These are phyloP conservation scores for Botrytis medusae DNA, from an alignment of 2,329 filamentous ascomycete species.

Conservation along the genomic window DNA sequence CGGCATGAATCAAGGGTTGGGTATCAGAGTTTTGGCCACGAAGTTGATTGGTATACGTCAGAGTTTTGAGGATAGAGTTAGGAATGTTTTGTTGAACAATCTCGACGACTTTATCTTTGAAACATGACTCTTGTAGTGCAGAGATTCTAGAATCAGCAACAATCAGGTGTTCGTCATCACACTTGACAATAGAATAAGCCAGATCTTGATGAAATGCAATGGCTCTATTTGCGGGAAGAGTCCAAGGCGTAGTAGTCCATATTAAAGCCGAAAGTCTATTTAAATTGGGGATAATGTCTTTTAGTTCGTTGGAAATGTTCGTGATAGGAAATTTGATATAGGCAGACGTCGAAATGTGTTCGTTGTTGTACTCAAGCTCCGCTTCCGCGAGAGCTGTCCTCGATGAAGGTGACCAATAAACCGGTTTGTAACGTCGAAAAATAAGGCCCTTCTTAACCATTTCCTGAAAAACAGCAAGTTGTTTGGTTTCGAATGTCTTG, in stretches of 20 bases:
- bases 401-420: conserved; percentile 83
- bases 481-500: conserved; percentile 68
- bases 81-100: conserved; percentile 57
- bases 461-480: conserved; percentile 71
- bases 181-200: conserved; percentile 67
- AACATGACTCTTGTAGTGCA: conserved; percentile 51
- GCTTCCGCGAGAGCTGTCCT: conserved; percentile 79
- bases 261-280: conserved; percentile 74
- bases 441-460: conserved; percentile 74
- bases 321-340: conserved; percentile 76
- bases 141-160: conserved; percentile 71
- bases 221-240: conserved; percentile 85
- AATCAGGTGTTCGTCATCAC: conserved; percentile 60
- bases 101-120: conserved; percentile 33
- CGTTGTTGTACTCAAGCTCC: conserved; percentile 79
- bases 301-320: conserved; percentile 47
- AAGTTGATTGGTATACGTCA: conserved; percentile 71
- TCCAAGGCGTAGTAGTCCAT: conserved; percentile 99
- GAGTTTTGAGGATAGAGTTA: conserved; percentile 64
- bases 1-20: conserved; percentile 76
- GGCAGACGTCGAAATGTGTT: conserved; percentile 70
- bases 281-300: conserved; percentile 42
- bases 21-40: conserved; percentile 54
- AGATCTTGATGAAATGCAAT: conserved; percentile 79
- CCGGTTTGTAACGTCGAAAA: conserved; percentile 76